Evolutionary conservation across 352 stramenopile species (phyloP).

Genomic region (Globisporangium perplexum): DNA sequence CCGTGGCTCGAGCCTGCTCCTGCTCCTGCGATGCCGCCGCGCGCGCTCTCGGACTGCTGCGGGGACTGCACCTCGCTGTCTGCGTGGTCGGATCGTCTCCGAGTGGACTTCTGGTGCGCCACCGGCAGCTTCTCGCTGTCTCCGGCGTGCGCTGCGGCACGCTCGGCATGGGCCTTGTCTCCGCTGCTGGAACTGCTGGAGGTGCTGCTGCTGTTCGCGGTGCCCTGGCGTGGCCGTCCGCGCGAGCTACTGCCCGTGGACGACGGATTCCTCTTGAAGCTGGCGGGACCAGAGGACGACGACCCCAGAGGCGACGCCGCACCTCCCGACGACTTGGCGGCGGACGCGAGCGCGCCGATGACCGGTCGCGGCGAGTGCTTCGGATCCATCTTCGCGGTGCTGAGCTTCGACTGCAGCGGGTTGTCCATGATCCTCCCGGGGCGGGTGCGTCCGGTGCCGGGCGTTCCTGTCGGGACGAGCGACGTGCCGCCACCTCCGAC

Average conservation of each 20-base stretch:
- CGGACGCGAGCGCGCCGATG: conserved; percentile 20
- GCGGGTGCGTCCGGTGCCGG: conserved; percentile 23
- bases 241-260: conserved; percentile 32
- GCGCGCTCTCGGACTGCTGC: conserved; percentile 6
- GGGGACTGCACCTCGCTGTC: conserved; percentile 14
- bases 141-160: conserved; percentile 32
- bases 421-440: conserved; percentile 48
- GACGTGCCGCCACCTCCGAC: conserved; percentile 1
- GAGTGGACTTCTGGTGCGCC: conserved; percentile 36
- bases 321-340: conserved; percentile 10
- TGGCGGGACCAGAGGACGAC: conserved; percentile 9
- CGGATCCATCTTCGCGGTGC: conserved; percentile 22
- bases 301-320: conserved; percentile 5
- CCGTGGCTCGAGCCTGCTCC: conserved; percentile 1
- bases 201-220: conserved; percentile 11
- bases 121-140: conserved; percentile 41
- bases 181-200: no score
- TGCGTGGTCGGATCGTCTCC: conserved; percentile 43
- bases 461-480: conserved; percentile 21
- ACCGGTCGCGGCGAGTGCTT: conserved; percentile 35
- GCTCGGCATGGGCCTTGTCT: conserved; percentile 41
- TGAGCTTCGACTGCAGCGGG: conserved; percentile 30
- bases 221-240: conserved; percentile 25
- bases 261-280: conserved; percentile 49
- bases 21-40: conserved; percentile 10